A percentile compares a stretch with the other conserved stretches of the same genome.
Conservation (phyloP, 129 eudicot species). For the Gnaphalium uliginosum region DNA sequence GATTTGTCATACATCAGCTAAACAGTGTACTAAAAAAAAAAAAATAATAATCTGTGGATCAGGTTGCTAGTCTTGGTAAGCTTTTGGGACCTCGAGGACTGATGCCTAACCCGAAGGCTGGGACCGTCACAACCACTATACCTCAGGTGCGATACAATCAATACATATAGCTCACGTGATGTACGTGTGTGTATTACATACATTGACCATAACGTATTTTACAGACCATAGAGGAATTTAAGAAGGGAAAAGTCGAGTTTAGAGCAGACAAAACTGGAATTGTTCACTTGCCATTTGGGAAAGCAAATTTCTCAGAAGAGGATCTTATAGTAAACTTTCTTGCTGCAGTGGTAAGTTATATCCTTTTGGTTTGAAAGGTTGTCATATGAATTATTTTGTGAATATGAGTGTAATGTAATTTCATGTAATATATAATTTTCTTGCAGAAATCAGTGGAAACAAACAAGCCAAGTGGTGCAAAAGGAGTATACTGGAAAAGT, state of each 20-base stretch:
- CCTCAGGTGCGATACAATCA: constrained; percentile 61
- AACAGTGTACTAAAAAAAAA: too few species aligned
- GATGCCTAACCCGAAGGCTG: constrained; percentile 98
- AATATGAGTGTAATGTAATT: constrained; percentile 11
- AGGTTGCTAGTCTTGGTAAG: constrained; percentile 90
- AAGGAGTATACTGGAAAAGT: constrained; percentile 94
- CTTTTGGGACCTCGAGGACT: constrained; percentile 96
- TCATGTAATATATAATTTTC: background rate
- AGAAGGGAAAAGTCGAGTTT: constrained; percentile 89
- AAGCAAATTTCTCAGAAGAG: constrained; percentile 80
- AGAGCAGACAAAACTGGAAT: constrained; percentile 97
- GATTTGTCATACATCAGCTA: background rate
- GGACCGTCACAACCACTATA: constrained; percentile 82
- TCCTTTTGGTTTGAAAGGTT: background rate
- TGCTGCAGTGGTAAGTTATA: constrained; percentile 67
- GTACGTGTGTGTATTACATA: background rate
- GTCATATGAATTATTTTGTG: background rate
- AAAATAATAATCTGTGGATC: constrained; percentile 23
- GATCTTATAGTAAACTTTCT: constrained; percentile 72
- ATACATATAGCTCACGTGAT: background rate
- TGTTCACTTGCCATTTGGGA: constrained; percentile 91
- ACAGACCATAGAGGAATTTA: constrained; percentile 91
- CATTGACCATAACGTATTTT: constrained; percentile 10
- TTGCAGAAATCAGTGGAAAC: constrained; percentile 79
- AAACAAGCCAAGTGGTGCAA: constrained; percentile 91